Conservation (phyloP, 208 protist species). For the Vickermania ingenoplastis region DNA sequence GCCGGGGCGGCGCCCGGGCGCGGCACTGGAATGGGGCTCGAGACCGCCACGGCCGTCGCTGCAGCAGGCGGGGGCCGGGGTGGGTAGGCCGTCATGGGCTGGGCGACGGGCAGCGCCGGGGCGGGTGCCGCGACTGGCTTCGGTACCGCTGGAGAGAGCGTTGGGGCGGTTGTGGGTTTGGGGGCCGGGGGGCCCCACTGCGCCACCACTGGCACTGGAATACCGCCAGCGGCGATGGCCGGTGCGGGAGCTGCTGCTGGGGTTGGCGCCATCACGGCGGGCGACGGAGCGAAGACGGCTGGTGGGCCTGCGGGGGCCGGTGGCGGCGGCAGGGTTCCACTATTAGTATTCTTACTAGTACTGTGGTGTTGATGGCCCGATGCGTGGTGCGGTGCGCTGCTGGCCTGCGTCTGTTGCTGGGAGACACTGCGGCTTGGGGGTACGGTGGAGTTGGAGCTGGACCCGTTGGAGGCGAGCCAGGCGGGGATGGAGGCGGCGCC, state of each 20-base stretch:
- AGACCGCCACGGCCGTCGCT: too few species aligned
- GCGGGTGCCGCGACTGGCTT: background rate
- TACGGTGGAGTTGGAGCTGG: background rate
- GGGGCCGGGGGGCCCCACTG: background rate
- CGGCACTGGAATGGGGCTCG: too few species aligned
- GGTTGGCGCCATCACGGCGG: too few species aligned
- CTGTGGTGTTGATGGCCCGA: too few species aligned
- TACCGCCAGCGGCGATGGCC: background rate
- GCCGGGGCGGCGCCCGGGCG: too few species aligned
- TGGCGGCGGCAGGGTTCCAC: too few species aligned
- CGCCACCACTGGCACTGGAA: background rate
- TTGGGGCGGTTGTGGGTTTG: too few species aligned
- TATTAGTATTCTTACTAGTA: too few species aligned
- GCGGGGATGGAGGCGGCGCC: background rate
- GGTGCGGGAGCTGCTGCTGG: background rate
- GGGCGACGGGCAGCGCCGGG: background rate
- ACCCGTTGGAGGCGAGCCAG: conserved; percentile 4
- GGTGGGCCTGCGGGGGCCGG: background rate
- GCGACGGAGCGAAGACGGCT: too few species aligned
- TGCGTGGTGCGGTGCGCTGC: too few species aligned
- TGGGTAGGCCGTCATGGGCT: background rate
- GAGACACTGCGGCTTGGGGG: background rate
- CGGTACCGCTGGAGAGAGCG: background rate
- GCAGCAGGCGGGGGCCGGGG: too few species aligned
- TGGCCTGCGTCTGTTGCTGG: too few species aligned